Evolutionary conservation across 2,329 filamentous ascomycete species (phyloP), one percentile per base, ranked within the genome.

Genomic region (Thelonectria blattea): DNA sequence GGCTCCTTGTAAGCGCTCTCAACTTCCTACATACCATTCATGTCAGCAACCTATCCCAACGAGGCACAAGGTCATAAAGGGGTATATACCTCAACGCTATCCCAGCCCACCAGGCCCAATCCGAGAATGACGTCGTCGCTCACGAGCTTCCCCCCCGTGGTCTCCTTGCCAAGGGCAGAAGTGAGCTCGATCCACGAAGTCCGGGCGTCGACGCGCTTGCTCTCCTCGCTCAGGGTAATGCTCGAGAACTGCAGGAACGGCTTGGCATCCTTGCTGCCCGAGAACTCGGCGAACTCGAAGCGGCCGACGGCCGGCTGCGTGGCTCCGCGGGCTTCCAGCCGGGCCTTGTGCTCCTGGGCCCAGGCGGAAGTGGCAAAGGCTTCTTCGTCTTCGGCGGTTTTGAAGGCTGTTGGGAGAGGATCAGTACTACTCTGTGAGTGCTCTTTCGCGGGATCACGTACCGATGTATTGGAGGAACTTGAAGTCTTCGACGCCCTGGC

Each of bases 401-500:
- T 52, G 42, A 62, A 62, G 3, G 60, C 60, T 62, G n/a, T n/a
- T 5, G 10, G 3, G 10, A n/a, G 10, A 7, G 18, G 32, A 18
- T 51, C 37, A 56, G 53, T 37, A 3, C 17, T 12, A 7, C 32
- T 37, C 34, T 43, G 6, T 14, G 14, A 9, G 5, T 14, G 14
- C 2, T 3, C 30, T 22, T 7, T 37, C 9, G 14, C 9, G 37
- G 14, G 3, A 3, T 47, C 22, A 12, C 24, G 34, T 43, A 52
- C 61, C 47, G 8, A 64, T 50, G 49, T 20, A 51, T 27, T 64
- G 52, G 3, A 60, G 20, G 17, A 58, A 64, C 46, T 64, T 62
- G 56, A 64, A 64, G 2, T 62, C 62, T 0, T 43, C 56, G 14
- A 42, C 47, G 1, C 30, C 48, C 6, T 34, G 34, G 12, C 52